Base-by-base conservation (phyloP, 2,329 filamentous ascomycete species). In the Neophaeococcomyces aloes region DNA sequence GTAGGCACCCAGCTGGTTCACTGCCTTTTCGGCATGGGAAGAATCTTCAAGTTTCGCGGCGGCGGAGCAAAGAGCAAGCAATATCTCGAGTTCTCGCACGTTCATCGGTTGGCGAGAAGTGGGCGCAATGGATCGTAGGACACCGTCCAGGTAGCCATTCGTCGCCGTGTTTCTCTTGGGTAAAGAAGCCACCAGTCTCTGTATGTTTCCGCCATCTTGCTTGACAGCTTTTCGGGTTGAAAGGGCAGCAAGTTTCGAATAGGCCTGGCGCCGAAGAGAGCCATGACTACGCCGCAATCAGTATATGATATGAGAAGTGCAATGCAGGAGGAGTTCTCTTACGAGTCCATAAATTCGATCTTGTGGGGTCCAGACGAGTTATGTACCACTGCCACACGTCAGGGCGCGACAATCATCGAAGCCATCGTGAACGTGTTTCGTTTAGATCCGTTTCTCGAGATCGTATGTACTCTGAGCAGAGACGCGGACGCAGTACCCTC, bases 61-160 rank as follows among this genome's bases (percentile, higher is more conserved):
- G 42, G 89, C 86, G 65, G 88, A 89, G 70, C 89, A 96, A 19
- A 98, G 72, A 33, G 91, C 86, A 19, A 96, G 68, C 19, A 98
- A 74, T 42, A 94, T 84, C 62, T 98, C 89, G 54, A 94, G 81
- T 69, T 98, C 93, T 57, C 85, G 81, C 42, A 88, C 78, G 42
- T 81, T 85, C 63, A 68, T 66, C 27, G 61, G 63, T 36, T 61
- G 48, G 40, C 59, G 57, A n/a, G 64, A 61, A 7, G 57, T 56
- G 2, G 64, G 59, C n/a, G 57, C 57, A 33, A 62, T 61, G 11
- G 55, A 59, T 37, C 57, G 59, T 29, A 63, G 50, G 17, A 62
- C 56, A 11, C 60, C 63, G 56, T 67, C 61, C 8, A 64, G 48
- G 33, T 57, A 50, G 18, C 56, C 58, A 53, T 60, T 59, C 1